Conservation (phyloP, 176 grass and related monocot genomes). For the Eremochloa ophiuroides region DNA sequence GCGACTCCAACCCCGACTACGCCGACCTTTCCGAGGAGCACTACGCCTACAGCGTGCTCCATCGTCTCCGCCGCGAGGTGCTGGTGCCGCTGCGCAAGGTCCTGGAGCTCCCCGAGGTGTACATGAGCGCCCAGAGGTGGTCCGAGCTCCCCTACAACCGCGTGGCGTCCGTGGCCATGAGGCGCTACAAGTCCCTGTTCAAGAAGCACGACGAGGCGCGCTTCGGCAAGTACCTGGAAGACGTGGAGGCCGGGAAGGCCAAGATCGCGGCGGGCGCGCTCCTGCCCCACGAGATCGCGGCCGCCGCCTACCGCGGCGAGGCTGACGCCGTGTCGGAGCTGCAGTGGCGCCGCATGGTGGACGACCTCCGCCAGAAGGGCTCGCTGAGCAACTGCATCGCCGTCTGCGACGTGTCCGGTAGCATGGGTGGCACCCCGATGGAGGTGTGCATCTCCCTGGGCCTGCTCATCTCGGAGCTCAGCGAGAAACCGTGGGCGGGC, state of each 20-base stretch:
- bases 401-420: slow-evolving; percentile 45
- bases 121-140: slow-evolving; percentile 54
- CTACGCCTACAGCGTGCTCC: slow-evolving; percentile 46
- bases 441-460: slow-evolving; percentile 40
- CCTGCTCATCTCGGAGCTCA: slow-evolving; percentile 47
- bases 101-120: slow-evolving; percentile 58
- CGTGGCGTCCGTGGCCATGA: slow-evolving; percentile 66
- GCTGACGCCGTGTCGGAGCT: slow-evolving; percentile 36
- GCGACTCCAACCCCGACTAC: slow-evolving; percentile 30
- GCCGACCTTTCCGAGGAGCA: slow-evolving; percentile 31
- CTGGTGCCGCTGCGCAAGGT: slow-evolving; percentile 39
- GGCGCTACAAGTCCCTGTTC: slow-evolving; percentile 46
- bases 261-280: slow-evolving; percentile 44
- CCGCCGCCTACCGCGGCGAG: not conserved
- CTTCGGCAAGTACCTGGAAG: slow-evolving; percentile 13
- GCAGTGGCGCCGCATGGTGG: slow-evolving; percentile 40
- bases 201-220: slow-evolving; percentile 34
- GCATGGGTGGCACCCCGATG: slow-evolving; percentile 30
- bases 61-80: slow-evolving; percentile 38
- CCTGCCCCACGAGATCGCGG: slow-evolving; percentile 33
- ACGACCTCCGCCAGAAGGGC: slow-evolving; percentile 22
- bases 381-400: slow-evolving; percentile 43
- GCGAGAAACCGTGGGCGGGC: slow-evolving; percentile 46
- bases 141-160: slow-evolving; percentile 43
- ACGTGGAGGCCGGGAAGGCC: slow-evolving; percentile 26